Conservation (phyloP, 1,284 basidiomycete species). For the Ceratobasidium sp. region DNA sequence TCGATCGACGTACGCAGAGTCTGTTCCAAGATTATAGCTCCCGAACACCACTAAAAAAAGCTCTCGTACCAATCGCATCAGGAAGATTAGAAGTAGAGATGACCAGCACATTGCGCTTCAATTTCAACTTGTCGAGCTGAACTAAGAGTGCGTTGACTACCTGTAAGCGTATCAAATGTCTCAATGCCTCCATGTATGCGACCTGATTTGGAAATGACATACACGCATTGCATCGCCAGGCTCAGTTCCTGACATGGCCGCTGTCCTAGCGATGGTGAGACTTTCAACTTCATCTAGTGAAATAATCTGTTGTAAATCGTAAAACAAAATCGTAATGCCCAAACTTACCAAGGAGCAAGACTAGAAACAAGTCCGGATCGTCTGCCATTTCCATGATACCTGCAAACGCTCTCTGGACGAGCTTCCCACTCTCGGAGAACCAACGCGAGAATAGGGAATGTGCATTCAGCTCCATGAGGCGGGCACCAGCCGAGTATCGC, state of each 20-base stretch:
- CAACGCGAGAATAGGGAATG: constrained; percentile 95
- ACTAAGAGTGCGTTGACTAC: constrained; percentile 98
- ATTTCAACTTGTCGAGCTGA: constrained; percentile 94
- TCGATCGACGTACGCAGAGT: constrained; percentile 93
- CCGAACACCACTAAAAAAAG: not conserved
- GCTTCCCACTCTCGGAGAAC: constrained; percentile 99
- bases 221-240: constrained; percentile 95
- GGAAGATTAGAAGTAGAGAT: constrained; percentile 97
- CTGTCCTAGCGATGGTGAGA: constrained; percentile 89
- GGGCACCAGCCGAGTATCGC: constrained; percentile 64
- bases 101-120: constrained; percentile 90
- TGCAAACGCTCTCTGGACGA: constrained; percentile 92
- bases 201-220: constrained; percentile 47
- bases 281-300: constrained; percentile 92
- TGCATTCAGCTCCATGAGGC: constrained; percentile 95
- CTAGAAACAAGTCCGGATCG: constrained; percentile 88
- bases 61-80: constrained; percentile 82
- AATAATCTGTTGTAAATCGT: constrained; percentile 65
- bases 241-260: constrained; percentile 93
- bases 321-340: constrained; percentile 6
- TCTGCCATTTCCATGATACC: constrained; percentile 88
- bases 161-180: constrained; percentile 55
- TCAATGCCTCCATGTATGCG: not conserved
- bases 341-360: constrained; percentile 85
- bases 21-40: constrained; percentile 55